Evolutionary conservation across 306 rosid genomes (phyloP), one percentile per base, ranked within the genome.

Genomic region (Lagenaria siceraria): DNA sequence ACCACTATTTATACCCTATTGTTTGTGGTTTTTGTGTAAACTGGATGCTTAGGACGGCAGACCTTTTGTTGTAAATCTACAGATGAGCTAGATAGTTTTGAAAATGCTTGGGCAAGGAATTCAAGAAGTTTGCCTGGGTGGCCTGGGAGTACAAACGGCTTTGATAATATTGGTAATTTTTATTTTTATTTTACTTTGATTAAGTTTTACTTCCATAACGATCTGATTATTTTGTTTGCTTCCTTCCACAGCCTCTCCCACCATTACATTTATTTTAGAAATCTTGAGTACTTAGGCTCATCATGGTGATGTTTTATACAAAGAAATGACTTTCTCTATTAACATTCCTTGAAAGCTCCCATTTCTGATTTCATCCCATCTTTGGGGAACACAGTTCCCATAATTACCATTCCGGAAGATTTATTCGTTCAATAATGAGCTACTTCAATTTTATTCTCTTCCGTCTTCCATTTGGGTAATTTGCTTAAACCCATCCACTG

Each of bases 51-150:
- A 58, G 3, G 3, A 33, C 3, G 55, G 18, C 10, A 8, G 1
- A 0, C 24, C 0, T 55, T 56, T 25, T 55, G 27, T 61, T 15
- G 35, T 77, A 18, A 62, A 29, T 42, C 29, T 77, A n/a, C 78
- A 95, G 98, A 89, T 53, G 96, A 92, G 81, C 89, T 90, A 75
- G 3, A 78, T 2, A 89, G 87, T 72, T 91, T 94, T 80, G 95
- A 91, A 80, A 84, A 90, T 62, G 82, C 92, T 63, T 94, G 98
- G 98, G 82, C 86, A 56, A 88, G 80, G 80, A 87, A 83, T 78
- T 86, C 95, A 81, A 87, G 83, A 79, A 80, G 80, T 79, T 71
- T 91, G 77, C 91, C 97, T 78, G 90, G 89, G n/a, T 94, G 83
- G 89, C 24, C 83, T 27, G 89, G 81, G 21, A 43, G 53, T 77